Evolutionary conservation across 2,329 filamentous ascomycete species (phyloP), one percentile per base, ranked within the genome.

Genomic region (Aureobasidium sp.): DNA sequence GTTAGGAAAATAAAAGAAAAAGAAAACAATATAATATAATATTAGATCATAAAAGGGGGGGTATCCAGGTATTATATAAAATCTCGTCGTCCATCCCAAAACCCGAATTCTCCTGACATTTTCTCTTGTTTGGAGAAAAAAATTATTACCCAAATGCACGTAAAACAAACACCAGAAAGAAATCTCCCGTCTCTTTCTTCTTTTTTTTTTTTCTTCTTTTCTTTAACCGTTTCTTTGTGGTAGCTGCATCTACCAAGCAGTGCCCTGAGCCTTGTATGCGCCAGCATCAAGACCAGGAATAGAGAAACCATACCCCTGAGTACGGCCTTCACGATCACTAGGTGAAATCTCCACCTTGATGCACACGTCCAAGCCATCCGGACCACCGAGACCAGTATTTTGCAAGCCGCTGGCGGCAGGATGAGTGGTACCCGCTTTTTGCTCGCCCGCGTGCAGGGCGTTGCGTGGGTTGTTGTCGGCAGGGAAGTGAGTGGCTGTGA

Each of bases 361-460:
- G 21, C 67, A 66, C 4, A 77, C 70, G 60, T 77, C 74, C 5
- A 77, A 59, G 0, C 74, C 74, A 56, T 69, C 67, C 10, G 59
- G 57, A 2, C 74, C 74, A 32, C 70, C 70, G 5, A 77, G 61
- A 1, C 72, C 71, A 3, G 66, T 73, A 57, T 65, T 63, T 39
- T 56, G 57, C 24, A 75, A 51, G 4, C 73, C 74, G 32, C 59
- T 61, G 0, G 88, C 86, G 11, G 90, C 87, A 55, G 80, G 81
- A 72, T 96, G 90, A 25, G 71, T 73, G 0, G 89, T 90, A 3
- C 91, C 91, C 0, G 88, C 88, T 41, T 78, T 73, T n/a, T 81
- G 70, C 66, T 96, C 91, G 41, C 91, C 90, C 3, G 72, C 70
- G 65, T 90, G 85, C 34, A 96, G 76, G 21, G 84, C 80, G 1